Percentiles rank a stretch among this genome's conserved stretches.
phyloP scores from a whole-genome alignment of 139 green algal genomes.

The Closterium sp. region DNA sequence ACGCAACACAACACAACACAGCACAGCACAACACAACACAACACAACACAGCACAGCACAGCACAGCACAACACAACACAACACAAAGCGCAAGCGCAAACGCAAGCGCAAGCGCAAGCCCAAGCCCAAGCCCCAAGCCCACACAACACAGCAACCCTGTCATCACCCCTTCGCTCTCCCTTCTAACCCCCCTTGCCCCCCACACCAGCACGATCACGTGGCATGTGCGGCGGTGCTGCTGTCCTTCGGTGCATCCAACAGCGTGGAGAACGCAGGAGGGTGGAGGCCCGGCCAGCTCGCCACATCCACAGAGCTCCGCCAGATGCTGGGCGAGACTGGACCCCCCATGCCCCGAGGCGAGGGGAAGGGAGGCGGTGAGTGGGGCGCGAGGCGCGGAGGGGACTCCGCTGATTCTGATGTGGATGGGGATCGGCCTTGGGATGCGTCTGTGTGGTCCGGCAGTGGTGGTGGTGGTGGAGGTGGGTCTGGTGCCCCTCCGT shows the following conservation, averaged over 20 bases:
- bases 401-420: neutral
- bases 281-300: conserved; percentile 25
- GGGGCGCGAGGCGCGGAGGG: too few species aligned
- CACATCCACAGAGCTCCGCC: conserved; percentile 21
- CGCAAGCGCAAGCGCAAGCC: too few species aligned
- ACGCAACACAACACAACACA: too few species aligned
- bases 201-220: conserved; percentile 30
- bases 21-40: too few species aligned
- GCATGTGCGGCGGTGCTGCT: conserved; percentile 31
- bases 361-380: too few species aligned
- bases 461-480: neutral
- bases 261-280: conserved; percentile 13
- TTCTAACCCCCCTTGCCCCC: neutral
- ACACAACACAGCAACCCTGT: too few species aligned
- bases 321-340: conserved; percentile 3
- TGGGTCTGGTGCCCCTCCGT: neutral
- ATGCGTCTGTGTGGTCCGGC: neutral
- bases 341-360: neutral
- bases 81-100: too few species aligned
- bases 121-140: too few species aligned
- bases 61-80: too few species aligned
- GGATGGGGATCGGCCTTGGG: neutral
- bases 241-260: conserved; percentile 7
- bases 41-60: too few species aligned
- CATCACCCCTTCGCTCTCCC: too few species aligned